phyloP scores from a whole-genome alignment of 495 filamentous ascomycete genomes.

The Neurospora hispaniola region DNA sequence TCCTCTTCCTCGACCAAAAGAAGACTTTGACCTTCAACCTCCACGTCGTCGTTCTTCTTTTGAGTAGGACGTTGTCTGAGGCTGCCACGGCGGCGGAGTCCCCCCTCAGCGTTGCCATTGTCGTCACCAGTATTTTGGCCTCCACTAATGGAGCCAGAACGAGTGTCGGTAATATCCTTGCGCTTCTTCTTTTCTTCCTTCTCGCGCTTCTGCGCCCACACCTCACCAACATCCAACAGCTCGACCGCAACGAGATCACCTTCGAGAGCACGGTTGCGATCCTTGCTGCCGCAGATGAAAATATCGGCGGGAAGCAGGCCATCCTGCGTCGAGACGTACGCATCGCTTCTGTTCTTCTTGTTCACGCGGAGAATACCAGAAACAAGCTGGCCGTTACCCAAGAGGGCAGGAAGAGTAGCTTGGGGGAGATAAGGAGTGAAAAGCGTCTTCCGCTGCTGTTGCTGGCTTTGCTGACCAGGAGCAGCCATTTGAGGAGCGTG shows the following conservation, averaged over 20 bases:
- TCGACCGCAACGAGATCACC: constrained; percentile 94
- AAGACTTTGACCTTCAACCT: constrained; percentile 95
- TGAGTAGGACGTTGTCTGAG: constrained; percentile 93
- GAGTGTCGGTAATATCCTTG: constrained; percentile 92
- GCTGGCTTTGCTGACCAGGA: constrained; percentile 70
- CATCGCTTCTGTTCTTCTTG: constrained; percentile 98
- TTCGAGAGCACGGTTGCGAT: constrained; percentile 90
- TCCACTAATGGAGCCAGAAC: constrained; percentile 61
- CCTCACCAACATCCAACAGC: constrained; percentile 94
- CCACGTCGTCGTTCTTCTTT: constrained; percentile 99
- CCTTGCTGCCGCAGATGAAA: constrained; percentile 98
- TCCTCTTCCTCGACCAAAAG: constrained; percentile 96
- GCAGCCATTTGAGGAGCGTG: constrained; percentile 58
- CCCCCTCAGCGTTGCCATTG: constrained; percentile 60
- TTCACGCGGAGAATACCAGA: constrained; percentile 95
- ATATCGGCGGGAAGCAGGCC: constrained; percentile 87
- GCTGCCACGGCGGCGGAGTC: constrained; percentile 84
- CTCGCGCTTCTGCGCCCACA: constrained; percentile 96
- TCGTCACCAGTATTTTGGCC: constrained; percentile 55
- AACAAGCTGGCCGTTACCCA: constrained; percentile 87
- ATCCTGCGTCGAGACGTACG: constrained; percentile 90
- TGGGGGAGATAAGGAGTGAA: constrained; percentile 98
- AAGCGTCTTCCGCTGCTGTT: constrained; percentile 93
- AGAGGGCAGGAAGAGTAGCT: constrained; percentile 81
- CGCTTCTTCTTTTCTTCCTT: constrained; percentile 99